Evolutionary conservation across 139 green algal species (phyloP), one percentile per base, ranked within the genome.

Genomic region (Axilococcus clingmanii): DNA sequence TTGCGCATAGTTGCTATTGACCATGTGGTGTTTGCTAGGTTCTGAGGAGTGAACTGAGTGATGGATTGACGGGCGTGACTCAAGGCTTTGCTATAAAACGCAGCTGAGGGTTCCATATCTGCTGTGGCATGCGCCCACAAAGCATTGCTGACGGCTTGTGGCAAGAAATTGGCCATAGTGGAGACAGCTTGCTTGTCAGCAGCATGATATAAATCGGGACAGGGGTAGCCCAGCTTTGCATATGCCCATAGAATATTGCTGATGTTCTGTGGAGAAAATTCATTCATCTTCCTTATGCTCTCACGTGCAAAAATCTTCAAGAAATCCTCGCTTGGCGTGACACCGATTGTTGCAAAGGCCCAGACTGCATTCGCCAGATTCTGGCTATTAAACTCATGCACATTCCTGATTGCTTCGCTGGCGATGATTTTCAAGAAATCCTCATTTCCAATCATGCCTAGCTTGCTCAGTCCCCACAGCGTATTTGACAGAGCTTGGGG

Each of bases 401-500:
- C 44, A 22, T 43, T 49, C 8, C 12, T 23, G 23, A 44, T 23
- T 4, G 59, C 63, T 23, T 41, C 44, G 30, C 25, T 40, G 3
- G 41, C 72, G 6, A 76, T 42, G 1, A 35, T 40, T 27, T 65
- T 57, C n/a, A n/a, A n/a, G 53, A 80, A 60, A 48, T 79, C 35
- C 37, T 58, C 41, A 2, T 32, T 24, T 32, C 74, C 32, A 27
- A 43, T 4, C 32, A 71, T 42, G n/a, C 46, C 63, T 43, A 85
- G 57, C 51, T 75, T 81, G 38, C 43, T 59, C 28, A 79, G 63
- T 7, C 60, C 75, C 77, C 77, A 85, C 23, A 77, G 25, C 5
- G 71, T 77, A 59, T 85, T 85, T 47, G 51, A 62, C 27, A 85
- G 55, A 5, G 65, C 65, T 66, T 85, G 77, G 12, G 55, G 31